Base-by-base conservation (phyloP, 257 asterid species). In the Solanum piurae region DNA sequence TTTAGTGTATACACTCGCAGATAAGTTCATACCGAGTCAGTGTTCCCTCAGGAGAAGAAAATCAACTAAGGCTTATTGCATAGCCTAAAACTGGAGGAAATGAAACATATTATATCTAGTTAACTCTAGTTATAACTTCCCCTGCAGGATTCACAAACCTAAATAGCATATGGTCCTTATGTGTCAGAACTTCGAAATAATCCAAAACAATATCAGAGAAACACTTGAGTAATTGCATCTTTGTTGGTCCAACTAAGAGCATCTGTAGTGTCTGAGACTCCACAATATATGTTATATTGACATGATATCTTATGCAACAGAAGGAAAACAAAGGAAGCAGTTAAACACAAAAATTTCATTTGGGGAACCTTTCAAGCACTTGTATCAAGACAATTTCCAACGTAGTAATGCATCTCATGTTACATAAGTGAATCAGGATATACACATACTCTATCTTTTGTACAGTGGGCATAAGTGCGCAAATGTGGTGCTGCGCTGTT, bases 401-500 rank as follows among this genome's bases (percentile, higher is more conserved):
- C 0, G 8, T 85, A 37, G 64, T 40, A 12, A 69, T 31, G 83
- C 29, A 55, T 42, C 38, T 0, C 69, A 86, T 33, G 11, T 75
- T 29, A n/a, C 69, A 64, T 75, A 49, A 86, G 11, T 44, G 20
- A 58, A 84, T 46, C 83, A 9, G 60, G 68, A 68, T 21, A 62
- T 34, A 14, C 49, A 31, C 23, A 42, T 94, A 97, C 99, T 90
- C 96, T 89, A 83, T 90, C 92, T 93, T 93, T 95, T 7, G 98
- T 88, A 89, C 98, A 97, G 71, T 97, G 99, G 44, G 98, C 98
- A 86, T 96, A 97, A 87, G 91, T 89, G 52, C 99, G 98, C 89
- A 97, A 86, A 89, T 92, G 88, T 68, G 95, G 93, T 27, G 95
- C 89, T 12, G 91, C 90, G 85, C 82, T 4, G 92, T 90, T 93